These are phyloP conservation scores for Rutstroemia sp. DNA, from an alignment of 2,329 filamentous ascomycete genomes.

Conservation along the genomic window DNA sequence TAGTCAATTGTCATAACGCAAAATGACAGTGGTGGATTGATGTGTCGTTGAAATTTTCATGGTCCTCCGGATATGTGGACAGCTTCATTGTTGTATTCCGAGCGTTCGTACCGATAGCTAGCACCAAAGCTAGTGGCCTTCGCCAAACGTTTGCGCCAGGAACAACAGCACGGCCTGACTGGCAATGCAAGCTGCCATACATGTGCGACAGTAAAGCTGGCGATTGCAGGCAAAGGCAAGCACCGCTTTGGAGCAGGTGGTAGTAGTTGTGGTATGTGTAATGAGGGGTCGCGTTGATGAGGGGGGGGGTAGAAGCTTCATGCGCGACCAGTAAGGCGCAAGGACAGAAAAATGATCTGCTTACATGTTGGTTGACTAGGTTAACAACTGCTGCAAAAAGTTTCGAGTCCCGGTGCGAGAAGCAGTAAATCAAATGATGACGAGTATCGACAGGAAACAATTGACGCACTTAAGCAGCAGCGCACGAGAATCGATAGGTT, in stretches of 20 bases:
- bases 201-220: constrained; percentile 14
- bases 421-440: constrained; percentile 30
- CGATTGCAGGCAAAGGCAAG: constrained; percentile 6
- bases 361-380: constrained; percentile 24
- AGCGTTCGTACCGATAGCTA: constrained; percentile 25
- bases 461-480: constrained; percentile 24
- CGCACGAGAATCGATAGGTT: constrained; percentile 17
- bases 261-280: constrained; percentile 12
- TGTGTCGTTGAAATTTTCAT: constrained; percentile 5
- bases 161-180: constrained; percentile 14
- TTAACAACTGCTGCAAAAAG: constrained; percentile 25
- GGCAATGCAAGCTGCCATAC: constrained; percentile 15
- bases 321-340: constrained; percentile 25
- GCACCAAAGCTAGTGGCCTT: constrained; percentile 15
- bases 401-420: constrained; percentile 21
- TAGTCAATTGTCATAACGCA: constrained; percentile 18
- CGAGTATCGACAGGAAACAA: constrained; percentile 29
- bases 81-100: constrained; percentile 16
- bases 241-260: constrained; percentile 7
- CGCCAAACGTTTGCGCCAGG: constrained; percentile 24
- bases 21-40: not conserved
- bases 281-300: constrained; percentile 14
- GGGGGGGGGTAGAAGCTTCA: constrained; percentile 15
- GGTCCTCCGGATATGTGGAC: not conserved
- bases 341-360: constrained; percentile 24